A percentile compares a stretch with the other conserved stretches of the same genome.
Conservation (phyloP, 768 basidiomycete genomes). For the Lactifluus subvellereus region DNA sequence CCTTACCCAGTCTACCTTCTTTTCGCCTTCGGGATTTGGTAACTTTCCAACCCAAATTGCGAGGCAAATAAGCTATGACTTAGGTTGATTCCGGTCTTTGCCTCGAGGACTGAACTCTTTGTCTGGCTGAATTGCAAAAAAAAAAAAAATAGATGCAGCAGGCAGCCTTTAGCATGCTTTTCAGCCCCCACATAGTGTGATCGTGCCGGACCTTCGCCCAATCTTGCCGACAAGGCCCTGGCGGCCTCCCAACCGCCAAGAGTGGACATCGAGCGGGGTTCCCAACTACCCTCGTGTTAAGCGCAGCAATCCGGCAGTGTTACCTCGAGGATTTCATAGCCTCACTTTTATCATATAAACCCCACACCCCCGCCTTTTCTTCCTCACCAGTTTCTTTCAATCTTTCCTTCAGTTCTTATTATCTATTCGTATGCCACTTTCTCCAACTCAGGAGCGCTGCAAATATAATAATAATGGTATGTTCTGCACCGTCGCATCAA, state of each 20-base stretch:
- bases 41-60: neutral
- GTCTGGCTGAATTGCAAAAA: neutral
- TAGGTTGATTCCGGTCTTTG: neutral
- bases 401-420: neutral
- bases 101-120: neutral
- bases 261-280: neutral
- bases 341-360: neutral
- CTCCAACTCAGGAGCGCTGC: neutral
- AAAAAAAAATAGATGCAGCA: neutral
- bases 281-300: neutral
- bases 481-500: neutral
- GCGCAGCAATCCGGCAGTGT: neutral
- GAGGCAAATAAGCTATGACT: neutral
- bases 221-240: neutral
- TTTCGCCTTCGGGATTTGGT: neutral
- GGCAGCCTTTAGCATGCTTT: neutral
- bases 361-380: slow-evolving; percentile 4
- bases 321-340: neutral
- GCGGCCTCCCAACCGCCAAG: neutral
- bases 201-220: neutral
- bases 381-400: neutral
- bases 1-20: neutral
- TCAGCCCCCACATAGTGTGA: neutral
- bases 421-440: slow-evolving; percentile 15
- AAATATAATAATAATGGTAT: slow-evolving; percentile 7